Evolutionary conservation across 2,329 filamentous ascomycete species (phyloP).

Genomic region (Colletotrichum theobromicola): DNA sequence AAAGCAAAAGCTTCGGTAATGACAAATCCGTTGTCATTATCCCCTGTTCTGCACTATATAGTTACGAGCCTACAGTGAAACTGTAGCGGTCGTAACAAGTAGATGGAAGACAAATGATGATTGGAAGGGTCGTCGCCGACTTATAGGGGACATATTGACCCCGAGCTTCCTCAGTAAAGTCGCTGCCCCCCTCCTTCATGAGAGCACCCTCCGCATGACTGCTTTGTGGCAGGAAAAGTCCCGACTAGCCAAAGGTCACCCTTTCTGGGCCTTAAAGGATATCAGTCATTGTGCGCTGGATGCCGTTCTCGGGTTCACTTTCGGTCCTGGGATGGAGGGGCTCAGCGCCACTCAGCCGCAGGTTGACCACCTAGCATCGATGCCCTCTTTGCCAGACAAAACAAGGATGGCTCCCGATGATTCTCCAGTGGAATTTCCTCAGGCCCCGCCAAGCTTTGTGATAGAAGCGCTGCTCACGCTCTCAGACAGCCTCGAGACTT

Average conservation of each 20-base stretch:
- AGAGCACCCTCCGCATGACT: slow-evolving; percentile 32
- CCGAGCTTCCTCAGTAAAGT: slow-evolving; percentile 34
- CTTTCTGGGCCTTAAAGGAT: slow-evolving; percentile 33
- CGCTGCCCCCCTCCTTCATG: slow-evolving; percentile 26
- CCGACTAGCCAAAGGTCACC: slow-evolving; percentile 31
- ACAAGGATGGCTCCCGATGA: background rate
- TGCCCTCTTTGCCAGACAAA: background rate
- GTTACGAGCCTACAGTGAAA: too few species aligned
- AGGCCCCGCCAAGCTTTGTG: background rate
- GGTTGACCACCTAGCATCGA: background rate
- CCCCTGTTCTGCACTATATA: too few species aligned
- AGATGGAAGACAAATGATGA: slow-evolving; percentile 33
- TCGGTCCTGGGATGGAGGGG: slow-evolving; percentile 25
- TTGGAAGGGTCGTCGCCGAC: slow-evolving; percentile 35
- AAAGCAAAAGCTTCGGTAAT: too few species aligned
- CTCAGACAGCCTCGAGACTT: slow-evolving; percentile 1
- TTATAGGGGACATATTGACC: slow-evolving; percentile 40
- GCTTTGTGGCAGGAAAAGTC: slow-evolving; percentile 38
- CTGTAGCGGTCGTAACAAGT: too few species aligned
- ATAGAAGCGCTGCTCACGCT: slow-evolving; percentile 2
- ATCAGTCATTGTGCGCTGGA: slow-evolving; percentile 36
- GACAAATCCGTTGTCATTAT: too few species aligned
- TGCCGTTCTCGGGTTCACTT: slow-evolving; percentile 33
- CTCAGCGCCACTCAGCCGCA: slow-evolving; percentile 8
- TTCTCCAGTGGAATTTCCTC: background rate